phyloP scores from a whole-genome alignment of 169 alveolate genomes.

The Miamiensis avidus region DNA sequence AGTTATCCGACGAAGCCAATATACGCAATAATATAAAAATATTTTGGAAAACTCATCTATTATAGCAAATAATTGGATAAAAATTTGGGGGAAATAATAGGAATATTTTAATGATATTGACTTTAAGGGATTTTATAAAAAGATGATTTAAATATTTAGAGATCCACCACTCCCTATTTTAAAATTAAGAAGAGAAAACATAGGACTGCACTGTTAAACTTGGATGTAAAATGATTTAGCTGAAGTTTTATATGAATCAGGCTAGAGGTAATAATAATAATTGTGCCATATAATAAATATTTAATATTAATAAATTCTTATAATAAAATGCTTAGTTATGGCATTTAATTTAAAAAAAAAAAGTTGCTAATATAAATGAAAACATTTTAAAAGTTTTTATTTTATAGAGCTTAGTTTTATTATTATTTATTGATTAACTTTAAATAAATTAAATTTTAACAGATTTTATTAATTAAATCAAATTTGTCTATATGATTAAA shows the following conservation, averaged over 20 bases:
- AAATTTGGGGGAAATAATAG: neutral
- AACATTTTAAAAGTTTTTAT: too few relatives aligned
- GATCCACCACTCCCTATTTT: slow-evolving; percentile 19
- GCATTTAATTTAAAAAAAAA: too few relatives aligned
- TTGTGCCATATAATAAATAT: too few relatives aligned
- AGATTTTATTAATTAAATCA: too few relatives aligned
- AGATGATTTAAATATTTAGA: neutral
- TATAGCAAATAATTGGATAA: neutral
- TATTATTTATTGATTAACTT: too few relatives aligned
- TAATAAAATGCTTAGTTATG: neutral
- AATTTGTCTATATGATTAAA: neutral
- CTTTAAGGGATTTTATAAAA: neutral
- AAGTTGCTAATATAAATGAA: too few relatives aligned
- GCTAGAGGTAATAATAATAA: neutral
- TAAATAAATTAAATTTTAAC: too few relatives aligned
- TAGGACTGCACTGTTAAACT: slow-evolving; percentile 15
- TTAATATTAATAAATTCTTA: too few relatives aligned
- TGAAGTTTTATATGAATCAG: slow-evolving; percentile 3
- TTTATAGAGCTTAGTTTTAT: neutral
- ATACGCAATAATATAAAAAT: neutral
- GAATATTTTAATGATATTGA: too few relatives aligned
- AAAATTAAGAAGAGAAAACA: slow-evolving; percentile 26
- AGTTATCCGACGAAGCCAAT: neutral
- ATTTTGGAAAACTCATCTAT: too few relatives aligned
- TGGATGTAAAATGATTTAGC: slow-evolving; percentile 25